Evolutionary conservation across 2,329 filamentous ascomycete genomes (phyloP).

Genomic region (Chalara sp.): DNA sequence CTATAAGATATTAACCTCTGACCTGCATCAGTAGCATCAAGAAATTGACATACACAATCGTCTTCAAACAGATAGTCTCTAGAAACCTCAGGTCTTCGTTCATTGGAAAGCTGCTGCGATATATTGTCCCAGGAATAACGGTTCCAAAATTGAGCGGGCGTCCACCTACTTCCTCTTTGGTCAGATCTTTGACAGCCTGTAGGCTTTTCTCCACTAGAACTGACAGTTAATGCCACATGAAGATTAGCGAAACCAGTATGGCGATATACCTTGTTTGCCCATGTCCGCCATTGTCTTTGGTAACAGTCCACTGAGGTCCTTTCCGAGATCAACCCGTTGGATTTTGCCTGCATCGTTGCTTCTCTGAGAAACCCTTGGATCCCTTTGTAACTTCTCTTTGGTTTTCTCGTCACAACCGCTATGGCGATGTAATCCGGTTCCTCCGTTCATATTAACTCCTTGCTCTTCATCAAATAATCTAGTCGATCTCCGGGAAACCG

Average conservation of each 20-base stretch:
- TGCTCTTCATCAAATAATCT: constrained; percentile 14
- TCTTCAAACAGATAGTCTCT: constrained; percentile 62
- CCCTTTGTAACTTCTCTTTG: neutral
- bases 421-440: neutral
- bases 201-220: constrained; percentile 9
- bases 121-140: constrained; percentile 63
- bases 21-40: neutral
- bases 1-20: constrained; percentile 29
- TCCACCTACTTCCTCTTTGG: constrained; percentile 8
- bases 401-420: constrained; percentile 7
- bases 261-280: constrained; percentile 13
- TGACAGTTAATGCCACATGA: neutral
- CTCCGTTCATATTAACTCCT: constrained; percentile 5
- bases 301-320: constrained; percentile 9
- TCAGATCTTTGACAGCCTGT: constrained; percentile 9
- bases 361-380: constrained; percentile 3
- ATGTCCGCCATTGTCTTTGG: constrained; percentile 12
- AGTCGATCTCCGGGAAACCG: constrained; percentile 17
- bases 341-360: constrained; percentile 1
- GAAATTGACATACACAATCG: constrained; percentile 58
- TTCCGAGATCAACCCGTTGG: constrained; percentile 12
- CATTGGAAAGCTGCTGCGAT: constrained; percentile 75
- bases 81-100: constrained; percentile 66
- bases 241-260: neutral
- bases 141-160: constrained; percentile 67